A percentile compares a stretch with the other conserved stretches of the same genome.
Conservation (phyloP, 306 rosid genomes). For the Quercus dentata region DNA sequence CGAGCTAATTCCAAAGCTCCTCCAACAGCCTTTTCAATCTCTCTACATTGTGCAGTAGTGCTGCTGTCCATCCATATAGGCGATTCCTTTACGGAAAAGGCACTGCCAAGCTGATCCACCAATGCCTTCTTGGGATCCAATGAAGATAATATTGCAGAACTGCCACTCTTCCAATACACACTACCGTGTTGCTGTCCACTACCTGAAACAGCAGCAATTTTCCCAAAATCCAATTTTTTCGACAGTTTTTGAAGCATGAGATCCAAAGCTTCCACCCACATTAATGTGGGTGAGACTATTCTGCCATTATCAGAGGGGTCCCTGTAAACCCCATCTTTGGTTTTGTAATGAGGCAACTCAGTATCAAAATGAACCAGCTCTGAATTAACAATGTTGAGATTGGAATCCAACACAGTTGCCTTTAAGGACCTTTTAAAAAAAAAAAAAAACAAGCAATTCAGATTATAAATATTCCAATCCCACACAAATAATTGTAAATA, state of each 20-base stretch:
- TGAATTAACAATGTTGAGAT: conserved; percentile 62
- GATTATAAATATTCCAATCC: neutral
- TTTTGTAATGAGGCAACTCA: conserved; percentile 81
- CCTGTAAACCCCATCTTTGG: conserved; percentile 87
- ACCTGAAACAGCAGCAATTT: conserved; percentile 76
- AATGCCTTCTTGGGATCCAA: conserved; percentile 62
- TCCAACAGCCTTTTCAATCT: conserved; percentile 80
- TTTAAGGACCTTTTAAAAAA: conserved; percentile 70
- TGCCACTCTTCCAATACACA: conserved; percentile 86
- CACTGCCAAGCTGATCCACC: conserved; percentile 56
- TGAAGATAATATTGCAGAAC: conserved; percentile 55
- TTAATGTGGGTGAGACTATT: conserved; percentile 89
- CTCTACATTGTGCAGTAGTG: conserved; percentile 76
- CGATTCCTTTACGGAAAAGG: conserved; percentile 63
- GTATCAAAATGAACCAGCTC: conserved; percentile 79
- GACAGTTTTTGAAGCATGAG: conserved; percentile 64
- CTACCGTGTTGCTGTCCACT: conserved; percentile 99
- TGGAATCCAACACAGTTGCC: conserved; percentile 82
- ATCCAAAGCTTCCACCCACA: conserved; percentile 98
- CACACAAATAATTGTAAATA: neutral
- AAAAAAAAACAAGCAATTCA: neutral
- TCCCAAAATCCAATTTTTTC: conserved; percentile 53
- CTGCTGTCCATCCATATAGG: conserved; percentile 98
- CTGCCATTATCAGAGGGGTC: conserved; percentile 64
- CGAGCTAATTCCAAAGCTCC: conserved; percentile 80